Evolutionary conservation across 108 stramenopile species (phyloP), one percentile per base, ranked within the genome.

Genomic region (Skeletonema costatum): DNA sequence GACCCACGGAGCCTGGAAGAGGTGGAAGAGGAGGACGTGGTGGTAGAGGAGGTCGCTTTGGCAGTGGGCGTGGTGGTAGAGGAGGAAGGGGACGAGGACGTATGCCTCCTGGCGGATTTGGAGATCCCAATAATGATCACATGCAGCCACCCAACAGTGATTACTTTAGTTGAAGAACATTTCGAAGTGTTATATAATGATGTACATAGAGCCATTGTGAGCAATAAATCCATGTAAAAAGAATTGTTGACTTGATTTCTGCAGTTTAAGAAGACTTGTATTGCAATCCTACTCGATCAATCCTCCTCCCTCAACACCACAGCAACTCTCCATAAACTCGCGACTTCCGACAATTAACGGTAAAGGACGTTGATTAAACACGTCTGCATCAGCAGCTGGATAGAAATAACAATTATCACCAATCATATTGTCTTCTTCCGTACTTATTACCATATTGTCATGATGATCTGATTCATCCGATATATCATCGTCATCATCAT

Each of bases 111-210:
- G 80, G 82, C 8, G 87, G 87, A 31, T 72, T 71, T 11, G 93
- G 91, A 17, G 84, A 87, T 71, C 93, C 93, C 1, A 95, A 95
- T 83, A 89, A 89, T 19, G 93, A 95, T 64, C 90, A 92, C 66
- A 56, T 90, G 77, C 84, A 56, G 32, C 93, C 93, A 21, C 93
- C 93, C 32, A 68, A 68, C 31, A 68, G 78, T 39, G 81, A 64
- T 67, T 82, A 71, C 62, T 82, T 76, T 31, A 72, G 81, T 76
- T 82, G 66, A 76, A 16, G 2, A 46, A 46, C 16, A n/a, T n/a
- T n/a, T n/a, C 4, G 11, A 46, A 46, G 1, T 46, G 16, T 46
- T 46, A 46, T n/a, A 46, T n/a, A 44, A 46, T 46, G 44, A 46
- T 46, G 16, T 46, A n/a, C n/a, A n/a, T n/a, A 46, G 44, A 46